Evolutionary conservation across 495 filamentous ascomycete genomes (phyloP), one percentile per base, ranked within the genome.

Genomic region (Poronia punctata): DNA sequence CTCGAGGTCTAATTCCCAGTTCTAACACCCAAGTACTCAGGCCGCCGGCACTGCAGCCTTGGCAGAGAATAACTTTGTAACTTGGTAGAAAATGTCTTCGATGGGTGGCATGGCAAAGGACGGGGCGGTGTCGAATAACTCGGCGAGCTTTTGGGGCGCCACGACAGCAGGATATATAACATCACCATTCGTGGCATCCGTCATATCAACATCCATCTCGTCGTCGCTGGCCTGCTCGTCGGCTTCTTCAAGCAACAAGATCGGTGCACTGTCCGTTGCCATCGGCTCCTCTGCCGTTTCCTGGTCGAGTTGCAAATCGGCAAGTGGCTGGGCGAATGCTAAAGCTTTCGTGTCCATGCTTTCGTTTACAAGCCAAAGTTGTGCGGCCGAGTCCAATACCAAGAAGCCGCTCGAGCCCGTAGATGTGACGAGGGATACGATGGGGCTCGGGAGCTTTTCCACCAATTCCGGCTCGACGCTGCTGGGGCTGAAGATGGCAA

Each of bases 61-160:
- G 16, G 68, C 53, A 6, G 68, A 66, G 51, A 76, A 79, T 37
- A 84, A 48, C 8, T 64, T 70, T 1, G 78, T 78, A 12, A 95
- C 82, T 40, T 79, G 76, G 47, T 81, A 75, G 56, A 94, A 93
- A 52, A 93, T 66, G 37, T 87, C 80, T 37, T 76, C 74, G 28
- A 92, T 78, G 26, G 85, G 77, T 19, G 86, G 85, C 62, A 92
- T 70, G 7, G 83, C 80, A 61, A 81, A 86, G 5, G 84, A 72
- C 17, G 84, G 81, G 1, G 75, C 79, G 22, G 73, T 71, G 40
- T 87, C 79, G 57, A 94, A 92, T 7, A 93, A 71, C 44, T 76
- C 70, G 9, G 82, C 72, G 34, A 95, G 62, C 44, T 76, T 76
- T 50, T 86, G 79, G 27, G 70, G 68, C 20, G 79, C 64, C 16